Evolutionary conservation across 305 asterid genomes (phyloP).

Genomic region (Fraxinus albicans): DNA sequence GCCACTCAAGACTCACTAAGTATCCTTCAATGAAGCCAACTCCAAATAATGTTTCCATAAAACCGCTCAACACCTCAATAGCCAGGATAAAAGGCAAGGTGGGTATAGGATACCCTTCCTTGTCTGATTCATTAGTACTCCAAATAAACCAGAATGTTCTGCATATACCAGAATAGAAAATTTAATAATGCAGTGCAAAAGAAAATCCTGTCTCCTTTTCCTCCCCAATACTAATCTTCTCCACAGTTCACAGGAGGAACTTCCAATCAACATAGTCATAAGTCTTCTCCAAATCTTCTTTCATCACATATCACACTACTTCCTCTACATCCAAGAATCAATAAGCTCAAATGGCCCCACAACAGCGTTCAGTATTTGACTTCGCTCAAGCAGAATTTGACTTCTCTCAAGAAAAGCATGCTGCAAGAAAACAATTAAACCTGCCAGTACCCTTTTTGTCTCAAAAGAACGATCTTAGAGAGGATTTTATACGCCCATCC

Average conservation of each 20-base stretch:
- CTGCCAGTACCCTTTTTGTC: neutral
- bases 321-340: neutral
- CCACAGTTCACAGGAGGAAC: neutral
- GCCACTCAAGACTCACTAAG: neutral
- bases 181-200: neutral
- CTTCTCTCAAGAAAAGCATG: neutral
- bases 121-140: neutral
- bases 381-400: neutral
- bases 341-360: neutral
- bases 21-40: neutral
- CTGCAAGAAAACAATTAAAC: neutral
- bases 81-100: neutral
- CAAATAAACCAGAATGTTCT: neutral
- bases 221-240: neutral
- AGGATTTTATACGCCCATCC: neutral
- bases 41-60: neutral
- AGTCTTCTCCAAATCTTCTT: neutral
- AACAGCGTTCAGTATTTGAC: neutral
- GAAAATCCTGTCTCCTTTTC: neutral
- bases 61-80: neutral
- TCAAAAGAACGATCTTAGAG: neutral
- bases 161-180: neutral
- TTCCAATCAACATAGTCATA: neutral
- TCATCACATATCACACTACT: neutral
- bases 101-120: neutral